Evolutionary conservation across 495 filamentous ascomycete genomes (phyloP).

Genomic region (Zalerion maritima): DNA sequence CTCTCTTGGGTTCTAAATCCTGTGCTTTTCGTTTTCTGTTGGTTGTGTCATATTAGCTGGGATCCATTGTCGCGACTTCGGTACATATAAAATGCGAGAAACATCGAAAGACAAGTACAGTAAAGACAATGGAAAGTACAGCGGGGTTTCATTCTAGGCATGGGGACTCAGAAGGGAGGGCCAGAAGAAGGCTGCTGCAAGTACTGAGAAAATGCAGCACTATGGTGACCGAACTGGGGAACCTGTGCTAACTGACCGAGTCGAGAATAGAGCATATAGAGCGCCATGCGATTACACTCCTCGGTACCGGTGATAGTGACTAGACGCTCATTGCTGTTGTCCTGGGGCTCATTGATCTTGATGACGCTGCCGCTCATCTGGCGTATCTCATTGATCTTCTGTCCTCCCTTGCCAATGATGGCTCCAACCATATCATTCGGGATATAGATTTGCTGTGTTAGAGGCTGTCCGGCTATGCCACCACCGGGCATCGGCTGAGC

Average conservation of each 20-base stretch:
- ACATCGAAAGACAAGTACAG: conserved; percentile 5
- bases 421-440: conserved; percentile 99
- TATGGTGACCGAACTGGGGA: conserved; percentile 3
- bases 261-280: conserved; percentile 96
- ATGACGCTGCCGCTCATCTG: conserved; percentile 95
- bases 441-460: conserved; percentile 98
- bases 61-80: too few species aligned
- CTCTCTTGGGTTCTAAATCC: too few species aligned
- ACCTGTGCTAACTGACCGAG: conserved; percentile 55
- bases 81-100: conserved; percentile 11
- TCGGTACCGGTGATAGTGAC: conserved; percentile 96
- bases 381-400: conserved; percentile 98
- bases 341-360: conserved; percentile 98
- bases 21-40: conserved; percentile 32
- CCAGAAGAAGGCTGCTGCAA: too few species aligned
- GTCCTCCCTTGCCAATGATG: conserved; percentile 96
- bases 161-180: too few species aligned
- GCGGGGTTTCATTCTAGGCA: too few species aligned
- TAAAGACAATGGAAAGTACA: too few species aligned
- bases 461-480: conserved; percentile 61
- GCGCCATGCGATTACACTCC: conserved; percentile 96
- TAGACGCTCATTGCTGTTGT: conserved; percentile 94
- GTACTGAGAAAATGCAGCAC: conserved; percentile 7
- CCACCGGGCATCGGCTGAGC: conserved; percentile 59
- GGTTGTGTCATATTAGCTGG: too few species aligned